phyloP scores from a whole-genome alignment of 257 asterid species.

The Sherardia arvensis region DNA sequence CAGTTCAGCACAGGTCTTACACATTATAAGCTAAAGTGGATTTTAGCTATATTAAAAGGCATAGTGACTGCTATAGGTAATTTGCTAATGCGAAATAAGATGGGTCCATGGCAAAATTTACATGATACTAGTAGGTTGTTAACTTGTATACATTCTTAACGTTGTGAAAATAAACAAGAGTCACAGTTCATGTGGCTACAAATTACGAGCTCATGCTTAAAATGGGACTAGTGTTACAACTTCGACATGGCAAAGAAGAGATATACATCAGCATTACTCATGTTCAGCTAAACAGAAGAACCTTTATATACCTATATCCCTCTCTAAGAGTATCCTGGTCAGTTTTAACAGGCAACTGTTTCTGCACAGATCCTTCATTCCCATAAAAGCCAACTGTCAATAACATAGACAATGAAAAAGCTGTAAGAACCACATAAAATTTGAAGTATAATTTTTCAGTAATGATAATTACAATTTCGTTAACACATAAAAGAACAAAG shows the following conservation, averaged over 20 bases:
- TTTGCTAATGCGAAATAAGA: background rate
- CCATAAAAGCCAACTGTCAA: conserved; percentile 74
- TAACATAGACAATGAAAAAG: background rate
- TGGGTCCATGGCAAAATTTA: background rate
- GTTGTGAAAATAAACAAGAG: background rate
- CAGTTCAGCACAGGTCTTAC: background rate
- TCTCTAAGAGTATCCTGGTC: conserved; percentile 95
- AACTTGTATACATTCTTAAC: background rate
- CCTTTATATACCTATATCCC: conserved; percentile 71
- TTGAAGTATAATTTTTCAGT: background rate
- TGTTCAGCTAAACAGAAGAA: conserved; percentile 1
- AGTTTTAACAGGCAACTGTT: conserved; percentile 66
- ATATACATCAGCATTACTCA: background rate
- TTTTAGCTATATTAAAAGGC: background rate
- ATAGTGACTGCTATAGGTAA: background rate
- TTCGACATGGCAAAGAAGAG: background rate
- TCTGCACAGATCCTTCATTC: conserved; percentile 34
- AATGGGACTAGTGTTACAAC: background rate
- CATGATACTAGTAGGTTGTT: background rate
- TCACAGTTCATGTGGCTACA: background rate
- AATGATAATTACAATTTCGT: background rate
- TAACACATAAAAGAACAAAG: background rate
- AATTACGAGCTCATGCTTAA: background rate
- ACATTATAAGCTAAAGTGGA: background rate
- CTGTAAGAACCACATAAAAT: conserved; percentile 2